Base-by-base conservation (phyloP, 176 grass and related monocot genomes). In the Saccharum officinarum region DNA sequence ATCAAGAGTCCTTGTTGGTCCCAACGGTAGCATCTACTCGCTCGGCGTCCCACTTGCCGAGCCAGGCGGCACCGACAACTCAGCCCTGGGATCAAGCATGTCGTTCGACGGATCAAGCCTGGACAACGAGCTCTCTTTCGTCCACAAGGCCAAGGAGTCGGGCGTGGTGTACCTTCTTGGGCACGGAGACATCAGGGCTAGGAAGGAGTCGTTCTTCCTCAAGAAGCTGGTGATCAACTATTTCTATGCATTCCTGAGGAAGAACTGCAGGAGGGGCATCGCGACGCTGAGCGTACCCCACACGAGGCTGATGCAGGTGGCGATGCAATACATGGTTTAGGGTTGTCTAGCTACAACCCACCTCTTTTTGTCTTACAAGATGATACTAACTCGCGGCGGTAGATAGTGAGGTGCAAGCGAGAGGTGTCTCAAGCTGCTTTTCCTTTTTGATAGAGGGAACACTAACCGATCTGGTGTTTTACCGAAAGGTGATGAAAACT, bases 221-320 rank as follows among this genome's bases (percentile, higher is more conserved):
- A 99, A 99, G 86, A 99, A 99, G 76, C 74, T 99, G 45, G 97
- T 99, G 78, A 96, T 96, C 61, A 99, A 99, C 84, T 99, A 99
- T 77, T 96, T 99, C 55, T 96, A 96, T 14, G 84, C 97, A 0
- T 99, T 99, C 80, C 59, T 99, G 86, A 95, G 93, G 77, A 99
- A 89, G 75, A 99, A 99, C 78, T 92, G 93, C 88, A 85, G 97
- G 79, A 94, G 97, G 77, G 97, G 97, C 42, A 91, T 88, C 18
- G 93, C 92, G 0, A 89, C 93, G 2, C 25, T 99, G 80, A 92
- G 88, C 40, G 82, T 99, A 80, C 93, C 93, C 14, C 90, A 91
- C 80, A 92, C 92, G 15, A 92, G 90, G 83, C 79, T 96, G 78
- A 95, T 99, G 97, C 97, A 86, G 82, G 97, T 96, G n/a, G 88